Evolutionary conservation across 306 rosid species (phyloP).

Genomic region (Glycyrrhiza uralensis): DNA sequence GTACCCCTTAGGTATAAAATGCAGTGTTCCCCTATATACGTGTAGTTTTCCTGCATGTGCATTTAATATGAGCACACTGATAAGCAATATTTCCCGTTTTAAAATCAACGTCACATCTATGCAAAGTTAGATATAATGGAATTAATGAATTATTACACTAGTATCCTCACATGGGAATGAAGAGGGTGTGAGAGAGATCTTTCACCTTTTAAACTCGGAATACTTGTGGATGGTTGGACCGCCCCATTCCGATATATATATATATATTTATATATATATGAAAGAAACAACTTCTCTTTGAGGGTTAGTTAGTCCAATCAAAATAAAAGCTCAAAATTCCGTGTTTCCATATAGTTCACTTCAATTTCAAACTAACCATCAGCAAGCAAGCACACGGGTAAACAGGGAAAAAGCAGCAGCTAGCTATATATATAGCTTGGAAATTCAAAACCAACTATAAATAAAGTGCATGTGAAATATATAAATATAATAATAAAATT

Average conservation of each 20-base stretch:
- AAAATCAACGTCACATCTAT: conserved; percentile 48
- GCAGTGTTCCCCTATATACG: conserved; percentile 31
- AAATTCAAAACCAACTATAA: conserved; percentile 38
- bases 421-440: conserved; percentile 10
- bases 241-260: no score
- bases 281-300: no score
- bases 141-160: conserved; percentile 18
- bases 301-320: conserved; percentile 25
- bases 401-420: conserved; percentile 47
- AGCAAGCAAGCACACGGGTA: conserved; percentile 38
- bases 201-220: conserved; percentile 43
- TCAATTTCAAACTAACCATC: conserved; percentile 47
- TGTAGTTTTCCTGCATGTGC: conserved; percentile 41
- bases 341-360: conserved; percentile 20
- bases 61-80: conserved; percentile 38
- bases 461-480: no score
- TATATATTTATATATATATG: no score
- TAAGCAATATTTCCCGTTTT: conserved; percentile 38
- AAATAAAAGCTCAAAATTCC: conserved; percentile 29
- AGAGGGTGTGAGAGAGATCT: conserved; percentile 20
- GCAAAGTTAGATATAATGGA: conserved; percentile 29
- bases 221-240: conserved; percentile 50
- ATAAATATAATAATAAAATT: background rate
- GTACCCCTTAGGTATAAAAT: conserved; percentile 7
- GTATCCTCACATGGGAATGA: conserved; percentile 27